These are phyloP conservation scores for Xylariaceae sp. DNA, from an alignment of 2,329 filamentous ascomycete species.

Conservation along the genomic window DNA sequence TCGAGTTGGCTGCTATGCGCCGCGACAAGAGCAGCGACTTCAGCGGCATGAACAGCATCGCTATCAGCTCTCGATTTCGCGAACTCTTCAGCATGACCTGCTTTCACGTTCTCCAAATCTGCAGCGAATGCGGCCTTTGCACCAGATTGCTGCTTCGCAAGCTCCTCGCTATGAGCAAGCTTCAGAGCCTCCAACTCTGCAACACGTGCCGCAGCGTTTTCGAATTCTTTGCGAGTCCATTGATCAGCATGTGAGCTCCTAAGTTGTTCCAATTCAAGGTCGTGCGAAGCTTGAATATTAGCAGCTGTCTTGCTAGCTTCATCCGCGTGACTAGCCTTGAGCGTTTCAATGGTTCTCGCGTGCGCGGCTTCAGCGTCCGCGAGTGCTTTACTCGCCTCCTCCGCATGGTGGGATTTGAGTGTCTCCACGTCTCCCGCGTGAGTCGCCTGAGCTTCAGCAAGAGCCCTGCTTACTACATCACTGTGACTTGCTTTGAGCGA, in stretches of 20 bases:
- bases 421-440: constrained; percentile 23
- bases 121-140: constrained; percentile 8
- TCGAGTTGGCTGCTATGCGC: constrained; percentile 21
- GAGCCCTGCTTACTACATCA: constrained; percentile 19
- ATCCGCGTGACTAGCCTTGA: constrained; percentile 15
- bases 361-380: constrained; percentile 14
- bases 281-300: constrained; percentile 13
- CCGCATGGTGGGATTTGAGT: constrained; percentile 21
- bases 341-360: constrained; percentile 18
- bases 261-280: constrained; percentile 14
- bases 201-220: constrained; percentile 13
- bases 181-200: constrained; percentile 22
- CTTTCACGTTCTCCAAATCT: constrained; percentile 22
- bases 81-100: constrained; percentile 26
- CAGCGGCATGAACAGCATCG: constrained; percentile 24
- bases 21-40: constrained; percentile 24
- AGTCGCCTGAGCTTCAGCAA: constrained; percentile 18
- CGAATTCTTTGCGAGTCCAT: constrained; percentile 9
- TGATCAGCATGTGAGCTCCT: constrained; percentile 9
- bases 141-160: constrained; percentile 10
- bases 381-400: constrained; percentile 18
- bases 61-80: constrained; percentile 19
- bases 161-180: constrained; percentile 15
- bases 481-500: constrained; percentile 24
- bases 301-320: constrained; percentile 15